Evolutionary conservation across 768 basidiomycete genomes (phyloP).

Genomic region (Boletus fagicola): DNA sequence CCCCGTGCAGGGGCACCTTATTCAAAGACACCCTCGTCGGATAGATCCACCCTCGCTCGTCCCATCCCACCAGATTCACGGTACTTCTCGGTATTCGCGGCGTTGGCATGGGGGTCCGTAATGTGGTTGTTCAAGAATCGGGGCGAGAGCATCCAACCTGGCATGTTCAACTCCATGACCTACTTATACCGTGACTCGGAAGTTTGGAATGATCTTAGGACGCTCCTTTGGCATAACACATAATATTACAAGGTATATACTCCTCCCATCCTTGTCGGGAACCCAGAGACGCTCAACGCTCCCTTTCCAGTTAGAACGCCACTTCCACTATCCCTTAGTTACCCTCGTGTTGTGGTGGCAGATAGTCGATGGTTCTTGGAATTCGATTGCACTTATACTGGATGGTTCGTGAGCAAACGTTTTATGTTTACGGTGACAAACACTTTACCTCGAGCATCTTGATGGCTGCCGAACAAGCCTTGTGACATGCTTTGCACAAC

Average conservation of each 20-base stretch:
- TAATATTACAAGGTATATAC: slow-evolving; percentile 32
- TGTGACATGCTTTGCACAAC: slow-evolving; percentile 52
- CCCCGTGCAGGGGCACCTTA: slow-evolving; percentile 52
- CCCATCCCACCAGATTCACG: slow-evolving; percentile 82
- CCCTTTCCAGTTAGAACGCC: slow-evolving; percentile 5
- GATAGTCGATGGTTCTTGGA: slow-evolving; percentile 50
- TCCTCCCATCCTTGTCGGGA: background rate
- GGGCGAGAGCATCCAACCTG: slow-evolving; percentile 90
- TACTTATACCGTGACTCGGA: slow-evolving; percentile 96
- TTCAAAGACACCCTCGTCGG: slow-evolving; percentile 41
- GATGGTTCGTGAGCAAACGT: slow-evolving; percentile 7
- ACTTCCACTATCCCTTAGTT: slow-evolving; percentile 14
- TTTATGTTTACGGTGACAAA: background rate
- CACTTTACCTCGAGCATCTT: slow-evolving; percentile 63
- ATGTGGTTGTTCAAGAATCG: slow-evolving; percentile 94
- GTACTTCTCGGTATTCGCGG: slow-evolving; percentile 85
- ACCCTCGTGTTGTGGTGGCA: slow-evolving; percentile 28
- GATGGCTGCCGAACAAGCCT: slow-evolving; percentile 61
- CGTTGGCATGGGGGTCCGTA: slow-evolving; percentile 89
- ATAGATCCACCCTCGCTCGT: slow-evolving; percentile 45
- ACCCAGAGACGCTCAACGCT: background rate
- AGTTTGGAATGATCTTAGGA: slow-evolving; percentile 75
- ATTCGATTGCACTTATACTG: slow-evolving; percentile 66
- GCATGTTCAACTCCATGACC: slow-evolving; percentile 94
- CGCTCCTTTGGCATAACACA: slow-evolving; percentile 89